Percentiles rank a stretch among this genome's conserved stretches.
Evolutionary conservation across 495 filamentous ascomycete genomes (phyloP).

Genomic region (Darksidea phi): DNA sequence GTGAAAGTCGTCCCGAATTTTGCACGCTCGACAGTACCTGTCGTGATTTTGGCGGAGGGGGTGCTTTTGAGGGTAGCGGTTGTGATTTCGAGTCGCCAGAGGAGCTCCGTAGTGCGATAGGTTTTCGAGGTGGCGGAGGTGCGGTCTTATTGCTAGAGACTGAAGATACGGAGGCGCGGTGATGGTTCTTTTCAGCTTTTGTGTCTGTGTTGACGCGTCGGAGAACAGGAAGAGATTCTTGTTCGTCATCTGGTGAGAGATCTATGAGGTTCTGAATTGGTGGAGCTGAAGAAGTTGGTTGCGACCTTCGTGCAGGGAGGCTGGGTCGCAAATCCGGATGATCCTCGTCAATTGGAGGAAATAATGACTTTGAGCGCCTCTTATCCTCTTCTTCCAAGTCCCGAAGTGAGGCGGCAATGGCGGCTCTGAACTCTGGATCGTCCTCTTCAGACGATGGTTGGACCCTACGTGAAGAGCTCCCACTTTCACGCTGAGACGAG

Average conservation of each 20-base stretch:
- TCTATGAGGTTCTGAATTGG: slow-evolving; percentile 40
- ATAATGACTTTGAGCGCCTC: slow-evolving; percentile 34
- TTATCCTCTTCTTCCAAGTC: slow-evolving; percentile 40
- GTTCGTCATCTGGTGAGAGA: slow-evolving; percentile 35
- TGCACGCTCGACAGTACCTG: slow-evolving; percentile 21
- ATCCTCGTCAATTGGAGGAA: slow-evolving; percentile 25
- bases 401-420: slow-evolving; percentile 43
- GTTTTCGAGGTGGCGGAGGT: slow-evolving; percentile 43
- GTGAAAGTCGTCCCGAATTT: slow-evolving; percentile 13
- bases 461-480: slow-evolving; percentile 16
- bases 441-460: slow-evolving; percentile 35
- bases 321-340: slow-evolving; percentile 31
- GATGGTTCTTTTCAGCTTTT: slow-evolving; percentile 4
- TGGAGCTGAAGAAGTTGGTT: slow-evolving; percentile 20
- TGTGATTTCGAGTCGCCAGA: slow-evolving; percentile 21
- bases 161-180: slow-evolving; percentile 18
- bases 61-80: slow-evolving; percentile 21
- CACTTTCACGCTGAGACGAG: slow-evolving; percentile 11
- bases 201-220: slow-evolving; percentile 15
- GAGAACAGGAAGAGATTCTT: neutral
- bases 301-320: slow-evolving; percentile 33
- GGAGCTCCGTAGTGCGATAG: slow-evolving; percentile 39
- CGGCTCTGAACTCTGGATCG: slow-evolving; percentile 42
- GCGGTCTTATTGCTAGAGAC: slow-evolving; percentile 22
- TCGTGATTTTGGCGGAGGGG: slow-evolving; percentile 42